These are phyloP conservation scores for Gyrodon tennesseensis DNA, from an alignment of 1,284 basidiomycete genomes.

Conservation along the genomic window DNA sequence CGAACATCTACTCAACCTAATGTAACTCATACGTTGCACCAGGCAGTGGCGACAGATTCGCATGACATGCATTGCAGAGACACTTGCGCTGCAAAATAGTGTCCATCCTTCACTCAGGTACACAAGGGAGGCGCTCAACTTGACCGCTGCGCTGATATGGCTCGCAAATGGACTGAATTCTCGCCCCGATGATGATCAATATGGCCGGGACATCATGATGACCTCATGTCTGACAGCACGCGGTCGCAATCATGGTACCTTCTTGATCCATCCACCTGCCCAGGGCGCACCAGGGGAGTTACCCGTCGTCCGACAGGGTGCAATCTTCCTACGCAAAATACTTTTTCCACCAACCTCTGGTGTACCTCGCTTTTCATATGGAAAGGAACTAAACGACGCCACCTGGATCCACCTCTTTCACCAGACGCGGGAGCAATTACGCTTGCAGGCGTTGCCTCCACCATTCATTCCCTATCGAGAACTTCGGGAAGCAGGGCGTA, in stretches of 20 bases:
- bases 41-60: slow-evolving; percentile 25
- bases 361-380: slow-evolving; percentile 10
- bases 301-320: slow-evolving; percentile 5
- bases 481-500: slow-evolving; percentile 3
- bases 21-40: too few species aligned
- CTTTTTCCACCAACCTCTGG: slow-evolving; percentile 11
- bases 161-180: slow-evolving; percentile 19
- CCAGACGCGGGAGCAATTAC: slow-evolving; percentile 7
- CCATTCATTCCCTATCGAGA: not conserved
- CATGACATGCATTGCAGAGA: slow-evolving; percentile 17
- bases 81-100: slow-evolving; percentile 8
- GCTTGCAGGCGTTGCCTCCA: slow-evolving; percentile 12
- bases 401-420: slow-evolving; percentile 17
- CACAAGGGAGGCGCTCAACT: slow-evolving; percentile 16
- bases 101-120: slow-evolving; percentile 15
- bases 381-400: slow-evolving; percentile 10
- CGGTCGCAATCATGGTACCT: not conserved
- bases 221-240: slow-evolving; percentile 7
- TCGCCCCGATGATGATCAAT: slow-evolving; percentile 20
- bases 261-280: slow-evolving; percentile 15
- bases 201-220: slow-evolving; percentile 17
- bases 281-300: too few species aligned
- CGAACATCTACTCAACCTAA: too few species aligned
- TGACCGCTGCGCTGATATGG: slow-evolving; percentile 21
- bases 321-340: slow-evolving; percentile 10